These are phyloP conservation scores for Micractinium sp. DNA, from an alignment of 139 green algal species.

Conservation along the genomic window DNA sequence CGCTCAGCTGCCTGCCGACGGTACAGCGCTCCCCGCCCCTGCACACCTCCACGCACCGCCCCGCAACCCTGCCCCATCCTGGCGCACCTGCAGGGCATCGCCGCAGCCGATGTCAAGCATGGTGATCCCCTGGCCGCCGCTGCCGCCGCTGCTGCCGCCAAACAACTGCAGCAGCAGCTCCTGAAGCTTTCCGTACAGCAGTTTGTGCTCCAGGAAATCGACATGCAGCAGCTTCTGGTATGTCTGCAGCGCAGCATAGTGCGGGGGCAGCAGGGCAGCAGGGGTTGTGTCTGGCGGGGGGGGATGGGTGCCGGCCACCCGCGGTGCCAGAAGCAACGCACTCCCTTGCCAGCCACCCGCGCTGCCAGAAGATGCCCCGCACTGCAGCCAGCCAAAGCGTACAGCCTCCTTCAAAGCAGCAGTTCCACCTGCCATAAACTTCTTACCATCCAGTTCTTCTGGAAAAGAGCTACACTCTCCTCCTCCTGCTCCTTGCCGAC, in stretches of 20 bases:
- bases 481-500: not conserved
- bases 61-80: not conserved
- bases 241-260: not conserved
- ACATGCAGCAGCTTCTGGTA: conserved; percentile 17
- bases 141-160: not conserved
- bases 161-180: not conserved
- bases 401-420: no score
- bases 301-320: no score
- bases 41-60: no score
- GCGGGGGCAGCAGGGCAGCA: no score
- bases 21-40: no score
- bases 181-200: not conserved
- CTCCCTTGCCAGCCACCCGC: no score
- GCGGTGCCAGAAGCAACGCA: no score
- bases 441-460: not conserved
- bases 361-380: no score
- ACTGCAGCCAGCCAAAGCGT: no score
- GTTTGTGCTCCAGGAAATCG: not conserved
- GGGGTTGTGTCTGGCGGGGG: no score
- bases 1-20: no score
- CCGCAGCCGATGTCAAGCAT: conserved; percentile 30
- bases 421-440: not conserved
- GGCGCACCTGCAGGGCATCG: conserved; percentile 3
- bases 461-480: not conserved
- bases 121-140: not conserved